Evolutionary conservation across 768 basidiomycete species (phyloP).

Genomic region (Lactarius psammicola): DNA sequence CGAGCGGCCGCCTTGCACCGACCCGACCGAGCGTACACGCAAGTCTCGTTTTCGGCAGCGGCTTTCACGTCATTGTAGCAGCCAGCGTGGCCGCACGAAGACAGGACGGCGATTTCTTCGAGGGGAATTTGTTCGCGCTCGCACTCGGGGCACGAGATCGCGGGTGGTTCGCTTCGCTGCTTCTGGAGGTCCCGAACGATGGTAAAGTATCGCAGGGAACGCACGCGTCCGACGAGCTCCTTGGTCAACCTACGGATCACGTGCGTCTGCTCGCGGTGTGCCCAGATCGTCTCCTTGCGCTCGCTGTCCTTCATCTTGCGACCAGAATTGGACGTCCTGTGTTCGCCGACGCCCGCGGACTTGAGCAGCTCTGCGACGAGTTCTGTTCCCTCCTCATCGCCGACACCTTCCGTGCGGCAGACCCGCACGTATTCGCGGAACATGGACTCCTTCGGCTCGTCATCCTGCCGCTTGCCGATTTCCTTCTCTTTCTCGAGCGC

Average conservation of each 20-base stretch:
- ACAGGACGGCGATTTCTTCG: conserved; percentile 76
- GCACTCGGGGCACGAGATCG: conserved; percentile 64
- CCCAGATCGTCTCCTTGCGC: conserved; percentile 71
- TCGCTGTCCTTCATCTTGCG: conserved; percentile 50
- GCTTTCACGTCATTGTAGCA: conserved; percentile 70
- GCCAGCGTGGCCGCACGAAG: conserved; percentile 90
- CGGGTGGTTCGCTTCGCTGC: conserved; percentile 57
- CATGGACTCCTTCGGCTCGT: conserved; percentile 60
- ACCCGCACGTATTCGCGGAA: conserved; percentile 77
- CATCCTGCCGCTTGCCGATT: conserved; percentile 45
- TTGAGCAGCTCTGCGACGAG: conserved; percentile 58
- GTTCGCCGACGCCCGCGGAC: conserved; percentile 51
- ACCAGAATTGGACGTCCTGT: conserved; percentile 17
- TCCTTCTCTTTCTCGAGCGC: conserved; percentile 68
- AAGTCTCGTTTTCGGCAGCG: conserved; percentile 76
- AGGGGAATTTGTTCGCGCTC: conserved; percentile 53
- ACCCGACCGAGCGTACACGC: conserved; percentile 67
- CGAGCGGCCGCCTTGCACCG: conserved; percentile 79
- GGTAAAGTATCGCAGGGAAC: conserved; percentile 89
- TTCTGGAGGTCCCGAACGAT: conserved; percentile 87
- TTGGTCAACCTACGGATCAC: conserved; percentile 80
- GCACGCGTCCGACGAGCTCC: conserved; percentile 85
- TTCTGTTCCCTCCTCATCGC: conserved; percentile 73
- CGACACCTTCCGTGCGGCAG: conserved; percentile 65
- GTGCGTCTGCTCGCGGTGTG: conserved; percentile 84